These are phyloP conservation scores for Picocystis sp. DNA, from an alignment of 163 green algal species.

Conservation along the genomic window DNA sequence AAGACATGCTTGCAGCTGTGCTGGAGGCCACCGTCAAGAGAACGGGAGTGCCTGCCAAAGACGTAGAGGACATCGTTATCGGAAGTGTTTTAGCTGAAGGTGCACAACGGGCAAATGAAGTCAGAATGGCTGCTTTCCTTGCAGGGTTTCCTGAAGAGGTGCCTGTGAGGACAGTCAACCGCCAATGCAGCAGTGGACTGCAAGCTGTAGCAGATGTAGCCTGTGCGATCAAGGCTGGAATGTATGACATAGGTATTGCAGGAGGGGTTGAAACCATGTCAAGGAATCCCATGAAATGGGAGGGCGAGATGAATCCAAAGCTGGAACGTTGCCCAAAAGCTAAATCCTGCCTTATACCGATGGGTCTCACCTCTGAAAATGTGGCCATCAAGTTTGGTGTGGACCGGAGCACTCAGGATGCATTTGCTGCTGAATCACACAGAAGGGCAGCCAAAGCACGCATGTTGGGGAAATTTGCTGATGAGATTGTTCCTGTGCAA, in stretches of 20 bases:
- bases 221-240: conserved; percentile 81
- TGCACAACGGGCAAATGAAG: conserved; percentile 86
- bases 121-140: conserved; percentile 80
- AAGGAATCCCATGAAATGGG: conserved; percentile 88
- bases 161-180: conserved; percentile 84
- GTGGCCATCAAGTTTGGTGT: conserved; percentile 81
- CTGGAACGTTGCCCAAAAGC: conserved; percentile 33
- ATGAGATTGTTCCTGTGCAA: conserved; percentile 91
- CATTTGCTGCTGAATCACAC: conserved; percentile 67
- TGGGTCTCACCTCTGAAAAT: conserved; percentile 96
- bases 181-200: conserved; percentile 78
- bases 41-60: conserved; percentile 43
- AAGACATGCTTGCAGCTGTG: conserved; percentile 78
- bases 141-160: conserved; percentile 85
- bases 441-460: conserved; percentile 55
- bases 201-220: conserved; percentile 92
- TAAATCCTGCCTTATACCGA: conserved; percentile 75
- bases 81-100: conserved; percentile 78
- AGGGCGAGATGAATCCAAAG: conserved; percentile 77
- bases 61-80: conserved; percentile 87
- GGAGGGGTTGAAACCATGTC: conserved; percentile 89
- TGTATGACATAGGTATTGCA: conserved; percentile 79
- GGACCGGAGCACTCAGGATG: conserved; percentile 59
- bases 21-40: conserved; percentile 66
- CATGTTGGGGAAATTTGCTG: conserved; percentile 65